Evolutionary conservation across 2,329 filamentous ascomycete genomes (phyloP).

Genomic region (Purpureocillium takamizusanense): DNA sequence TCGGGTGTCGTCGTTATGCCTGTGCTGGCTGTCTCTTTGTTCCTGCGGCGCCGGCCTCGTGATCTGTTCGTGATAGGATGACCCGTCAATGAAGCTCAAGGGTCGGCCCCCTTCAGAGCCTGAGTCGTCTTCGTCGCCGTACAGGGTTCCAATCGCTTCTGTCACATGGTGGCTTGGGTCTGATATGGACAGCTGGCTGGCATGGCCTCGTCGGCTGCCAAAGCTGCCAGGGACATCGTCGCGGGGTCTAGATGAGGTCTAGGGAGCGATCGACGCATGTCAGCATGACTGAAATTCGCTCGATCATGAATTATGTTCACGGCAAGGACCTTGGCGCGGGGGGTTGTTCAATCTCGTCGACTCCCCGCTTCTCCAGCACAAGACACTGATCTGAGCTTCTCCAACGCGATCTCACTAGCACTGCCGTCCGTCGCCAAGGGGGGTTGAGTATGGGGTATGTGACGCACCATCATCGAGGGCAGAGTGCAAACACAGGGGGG

Average conservation of each 20-base stretch:
- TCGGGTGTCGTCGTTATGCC: conserved; percentile 22
- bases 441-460: not conserved
- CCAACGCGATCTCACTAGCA: not conserved
- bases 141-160: conserved; percentile 85
- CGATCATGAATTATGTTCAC: no score
- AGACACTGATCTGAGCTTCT: no score
- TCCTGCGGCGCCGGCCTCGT: conserved; percentile 19
- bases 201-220: conserved; percentile 49
- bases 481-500: conserved; percentile 25
- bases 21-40: conserved; percentile 8
- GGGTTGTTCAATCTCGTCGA: no score
- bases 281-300: not conserved
- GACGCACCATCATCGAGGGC: conserved; percentile 42
- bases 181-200: conserved; percentile 58
- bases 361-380: no score
- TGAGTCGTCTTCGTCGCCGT: conserved; percentile 65
- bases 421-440: not conserved
- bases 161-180: conserved; percentile 92
- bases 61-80: conserved; percentile 44
- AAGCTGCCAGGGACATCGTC: conserved; percentile 47
- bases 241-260: conserved; percentile 51
- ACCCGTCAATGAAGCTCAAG: conserved; percentile 60
- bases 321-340: no score
- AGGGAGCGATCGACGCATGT: not conserved
- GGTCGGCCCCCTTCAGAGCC: conserved; percentile 51